phyloP scores from a whole-genome alignment of 345 rosid genomes.

The Pistacia integerrima region DNA sequence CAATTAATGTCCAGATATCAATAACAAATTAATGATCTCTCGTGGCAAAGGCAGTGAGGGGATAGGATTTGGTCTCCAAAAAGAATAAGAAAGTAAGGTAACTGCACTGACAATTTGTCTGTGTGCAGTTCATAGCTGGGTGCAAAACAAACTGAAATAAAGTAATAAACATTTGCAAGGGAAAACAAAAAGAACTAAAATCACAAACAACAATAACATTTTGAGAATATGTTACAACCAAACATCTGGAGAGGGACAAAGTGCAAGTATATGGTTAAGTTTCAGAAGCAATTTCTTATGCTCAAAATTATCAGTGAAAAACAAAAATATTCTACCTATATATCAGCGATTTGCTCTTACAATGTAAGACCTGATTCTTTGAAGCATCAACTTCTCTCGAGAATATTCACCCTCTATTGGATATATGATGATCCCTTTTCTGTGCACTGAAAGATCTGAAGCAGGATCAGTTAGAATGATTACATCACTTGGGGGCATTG shows the following conservation, averaged over 20 bases:
- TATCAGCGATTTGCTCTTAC: constrained; percentile 70
- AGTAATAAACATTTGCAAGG: too few relatives aligned
- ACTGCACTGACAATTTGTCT: neutral
- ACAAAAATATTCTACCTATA: constrained; percentile 52
- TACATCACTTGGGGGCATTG: constrained; percentile 73
- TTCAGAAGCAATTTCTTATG: neutral
- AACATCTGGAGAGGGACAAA: too few relatives aligned
- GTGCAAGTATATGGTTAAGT: neutral
- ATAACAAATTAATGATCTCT: neutral
- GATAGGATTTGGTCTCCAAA: neutral
- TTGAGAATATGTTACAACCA: too few relatives aligned
- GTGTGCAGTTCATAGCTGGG: neutral
- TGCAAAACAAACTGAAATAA: too few relatives aligned
- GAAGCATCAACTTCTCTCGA: constrained; percentile 91
- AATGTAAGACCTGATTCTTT: constrained; percentile 97
- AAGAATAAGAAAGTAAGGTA: neutral
- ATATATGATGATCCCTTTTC: constrained; percentile 54
- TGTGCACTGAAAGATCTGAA: constrained; percentile 61
- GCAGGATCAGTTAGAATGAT: constrained; percentile 84
- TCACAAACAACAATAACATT: too few relatives aligned
- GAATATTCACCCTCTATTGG: constrained; percentile 84
- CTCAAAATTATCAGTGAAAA: neutral
- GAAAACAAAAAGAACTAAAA: too few relatives aligned
- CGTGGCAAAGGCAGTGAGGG: neutral
- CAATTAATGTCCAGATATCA: neutral